Evolutionary conservation across 169 alveolate genomes (phyloP), one percentile per base, ranked within the genome.

Genomic region (Cryptosporidium felis): DNA sequence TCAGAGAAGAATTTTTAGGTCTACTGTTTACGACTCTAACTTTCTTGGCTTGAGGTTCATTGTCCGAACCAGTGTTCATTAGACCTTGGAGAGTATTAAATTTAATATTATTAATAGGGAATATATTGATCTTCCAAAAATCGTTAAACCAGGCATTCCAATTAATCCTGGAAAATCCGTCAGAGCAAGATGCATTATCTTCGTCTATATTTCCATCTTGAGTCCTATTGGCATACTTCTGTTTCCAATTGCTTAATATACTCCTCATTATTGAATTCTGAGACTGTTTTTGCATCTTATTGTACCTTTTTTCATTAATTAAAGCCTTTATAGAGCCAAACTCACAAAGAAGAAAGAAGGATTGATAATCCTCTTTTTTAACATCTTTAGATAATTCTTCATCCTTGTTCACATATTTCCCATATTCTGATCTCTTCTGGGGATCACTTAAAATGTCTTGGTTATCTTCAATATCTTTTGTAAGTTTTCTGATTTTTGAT

Each of bases 321-420:
- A 74, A 59, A 18, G 85, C 85, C 28, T 74, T 74, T 5, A 53
- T 59, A 5, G 85, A 74, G 6, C 85, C 85, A 74, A 74, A 74
- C 28, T 74, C 85, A 28, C 85, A 74, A 41, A 49, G 59, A 8
- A 74, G 46, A 5, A 67, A 49, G 41, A 74, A 74, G n/a, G 85
- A 53, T 1, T 44, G 41, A 26, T 74, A 28, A 16, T 74, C 85
- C 18, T 8, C n/a, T 23, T 74, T 42, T 34, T 18, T 23, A 32
- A 74, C 56, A 34, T 53, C 23, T 21, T 74, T 59, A 36, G 56
- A 74, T 3, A 74, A 38, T 21, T 74, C 59, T 16, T 56, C 85
- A 36, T 74, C 85, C 42, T 34, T 74, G n/a, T 40, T 8, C 5
- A 74, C 67, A 53, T 74, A 74, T 34, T 53, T 56, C 9, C 38